Evolutionary conservation across 176 grass and related monocot species (phyloP), one percentile per base, ranked within the genome.

Genomic region (Puccinellia tenuiflora): DNA sequence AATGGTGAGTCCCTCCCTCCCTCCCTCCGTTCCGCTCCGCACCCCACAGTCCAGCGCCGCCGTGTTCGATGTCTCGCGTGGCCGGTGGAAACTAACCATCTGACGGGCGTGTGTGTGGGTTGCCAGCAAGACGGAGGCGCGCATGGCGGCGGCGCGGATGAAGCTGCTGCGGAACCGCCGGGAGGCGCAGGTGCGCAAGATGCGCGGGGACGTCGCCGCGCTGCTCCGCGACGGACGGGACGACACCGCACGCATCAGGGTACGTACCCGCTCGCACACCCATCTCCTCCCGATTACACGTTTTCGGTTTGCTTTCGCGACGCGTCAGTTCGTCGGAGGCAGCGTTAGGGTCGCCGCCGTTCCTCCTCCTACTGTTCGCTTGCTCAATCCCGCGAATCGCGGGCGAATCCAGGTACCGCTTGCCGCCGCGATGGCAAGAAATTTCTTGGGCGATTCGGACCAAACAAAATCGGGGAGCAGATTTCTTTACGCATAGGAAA

Each of bases 161-260:
- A 94, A 97, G 86, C 87, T 97, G 75, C 87, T 97, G 63, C 83
- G 85, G 83, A 90, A 97, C 77, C 84, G 90, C 46, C 85, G 94
- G 29, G 89, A 92, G 70, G 87, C 86, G 86, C 91, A 92, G 89
- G 88, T 97, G 73, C 85, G 87, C 37, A 90, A 92, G 87, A 97
- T 97, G 94, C 82, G 89, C 50, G 89, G 89, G 60, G 91, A 97
- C 81, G 54, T 97, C 81, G 85, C 94, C 76, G 81, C 78, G 72
- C 89, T 97, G 76, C 91, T 97, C 80, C 85, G 88, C 75, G 88
- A 89, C 51, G 82, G 86, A 22, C 87, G 88, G 57, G 91, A 94
- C 17, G 94, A 97, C 73, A 97, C 92, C 26, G 91, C 94, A 1
- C 87, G 94, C 24, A 97, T 97, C 91, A 73, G 94, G 77, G 94